phyloP scores from a whole-genome alignment of 2,329 filamentous ascomycete genomes.

The Epichloe uncinata region DNA sequence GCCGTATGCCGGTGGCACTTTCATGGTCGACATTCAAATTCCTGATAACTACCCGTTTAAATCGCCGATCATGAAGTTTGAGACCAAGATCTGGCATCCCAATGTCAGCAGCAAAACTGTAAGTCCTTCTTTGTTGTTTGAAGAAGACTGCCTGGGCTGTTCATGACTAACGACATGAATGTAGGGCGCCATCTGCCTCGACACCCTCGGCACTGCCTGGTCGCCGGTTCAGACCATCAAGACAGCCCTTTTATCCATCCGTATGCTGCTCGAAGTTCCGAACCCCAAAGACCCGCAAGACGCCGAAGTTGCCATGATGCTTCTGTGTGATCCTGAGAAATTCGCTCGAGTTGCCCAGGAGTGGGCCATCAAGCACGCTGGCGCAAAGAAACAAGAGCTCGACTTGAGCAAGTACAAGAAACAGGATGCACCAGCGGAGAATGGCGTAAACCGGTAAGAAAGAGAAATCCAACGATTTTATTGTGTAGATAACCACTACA shows the following conservation, averaged over 20 bases:
- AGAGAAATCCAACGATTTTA: background rate
- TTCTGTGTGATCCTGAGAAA: conserved; percentile 62
- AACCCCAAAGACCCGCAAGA: conserved; percentile 97
- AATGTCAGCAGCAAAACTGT: conserved; percentile 93
- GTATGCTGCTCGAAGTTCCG: conserved; percentile 86
- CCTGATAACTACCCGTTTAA: conserved; percentile 87
- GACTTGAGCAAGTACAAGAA: conserved; percentile 28
- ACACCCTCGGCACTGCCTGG: conserved; percentile 82
- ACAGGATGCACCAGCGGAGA: conserved; percentile 3
- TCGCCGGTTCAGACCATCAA: conserved; percentile 95
- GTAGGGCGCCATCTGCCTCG: conserved; percentile 94
- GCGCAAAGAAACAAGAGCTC: conserved; percentile 45
- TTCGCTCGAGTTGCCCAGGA: conserved; percentile 77
- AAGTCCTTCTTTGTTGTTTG: conserved; percentile 22
- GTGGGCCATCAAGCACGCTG: conserved; percentile 77
- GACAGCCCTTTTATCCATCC: conserved; percentile 81
- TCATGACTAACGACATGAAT: background rate
- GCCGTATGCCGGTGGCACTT: conserved; percentile 80
- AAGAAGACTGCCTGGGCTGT: background rate
- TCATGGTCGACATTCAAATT: conserved; percentile 72
- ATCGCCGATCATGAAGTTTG: conserved; percentile 80
- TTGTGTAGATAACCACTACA: background rate
- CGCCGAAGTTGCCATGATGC: conserved; percentile 84
- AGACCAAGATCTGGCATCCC: conserved; percentile 92
- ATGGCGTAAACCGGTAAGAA: conserved; percentile 17